These are phyloP conservation scores for Chrysochromulina tobinii DNA, from an alignment of 78 protist species.

Conservation along the genomic window DNA sequence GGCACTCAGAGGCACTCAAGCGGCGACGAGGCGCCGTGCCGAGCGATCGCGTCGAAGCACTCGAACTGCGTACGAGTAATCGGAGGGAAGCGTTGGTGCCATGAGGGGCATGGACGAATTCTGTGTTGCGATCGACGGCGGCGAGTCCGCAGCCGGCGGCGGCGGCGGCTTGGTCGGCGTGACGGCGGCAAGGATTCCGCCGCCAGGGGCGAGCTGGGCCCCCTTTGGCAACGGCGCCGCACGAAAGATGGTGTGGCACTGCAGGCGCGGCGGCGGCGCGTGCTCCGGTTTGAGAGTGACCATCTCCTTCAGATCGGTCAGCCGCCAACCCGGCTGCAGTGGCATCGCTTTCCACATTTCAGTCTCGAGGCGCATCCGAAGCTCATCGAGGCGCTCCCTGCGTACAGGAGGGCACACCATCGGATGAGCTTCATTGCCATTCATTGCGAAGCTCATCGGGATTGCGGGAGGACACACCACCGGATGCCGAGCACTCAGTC, in stretches of 20 bases:
- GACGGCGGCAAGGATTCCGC: background rate
- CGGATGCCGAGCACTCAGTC: too few species aligned
- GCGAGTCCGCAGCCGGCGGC: background rate
- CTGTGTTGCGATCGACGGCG: too few species aligned
- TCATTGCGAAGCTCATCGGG: too few species aligned
- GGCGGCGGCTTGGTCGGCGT: background rate
- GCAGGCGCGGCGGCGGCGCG: background rate
- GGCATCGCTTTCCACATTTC: background rate
- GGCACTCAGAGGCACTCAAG: too few species aligned
- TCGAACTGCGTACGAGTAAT: too few species aligned
- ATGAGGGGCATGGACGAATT: too few species aligned
- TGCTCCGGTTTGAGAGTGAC: background rate
- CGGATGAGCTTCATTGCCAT: too few species aligned
- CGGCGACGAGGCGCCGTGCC: too few species aligned
- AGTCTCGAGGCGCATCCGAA: background rate
- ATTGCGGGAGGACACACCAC: too few species aligned
- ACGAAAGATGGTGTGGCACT: background rate
- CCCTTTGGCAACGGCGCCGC: background rate
- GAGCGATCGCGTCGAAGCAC: too few species aligned
- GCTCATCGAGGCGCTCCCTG: background rate
- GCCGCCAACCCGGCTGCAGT: background rate
- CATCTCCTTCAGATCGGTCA: background rate
- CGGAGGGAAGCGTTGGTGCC: too few species aligned
- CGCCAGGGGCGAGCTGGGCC: background rate
- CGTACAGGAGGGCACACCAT: too few species aligned